phyloP scores from a whole-genome alignment of 1,139 yeast species.

The Lodderomyces jiufengensis region DNA sequence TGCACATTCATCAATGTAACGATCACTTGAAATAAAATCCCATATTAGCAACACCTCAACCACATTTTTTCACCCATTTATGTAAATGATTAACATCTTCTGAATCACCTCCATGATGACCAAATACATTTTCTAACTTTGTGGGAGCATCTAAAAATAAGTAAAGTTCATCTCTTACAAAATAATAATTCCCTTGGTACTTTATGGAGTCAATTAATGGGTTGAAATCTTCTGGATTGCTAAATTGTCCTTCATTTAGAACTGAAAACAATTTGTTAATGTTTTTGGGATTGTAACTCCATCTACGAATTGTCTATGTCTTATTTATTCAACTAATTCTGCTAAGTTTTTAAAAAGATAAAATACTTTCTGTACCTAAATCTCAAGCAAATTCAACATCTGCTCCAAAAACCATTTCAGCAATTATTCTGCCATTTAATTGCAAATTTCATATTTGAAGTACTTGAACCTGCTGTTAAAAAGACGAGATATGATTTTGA shows the following conservation, averaged over 20 bases:
- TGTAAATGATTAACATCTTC: slow-evolving; percentile 51
- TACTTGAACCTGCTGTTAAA: slow-evolving; percentile 97
- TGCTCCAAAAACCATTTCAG: no score
- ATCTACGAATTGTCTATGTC: slow-evolving; percentile 71
- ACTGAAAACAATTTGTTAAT: slow-evolving; percentile 62
- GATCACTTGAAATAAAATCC: slow-evolving; percentile 94
- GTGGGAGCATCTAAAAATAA: slow-evolving; percentile 83
- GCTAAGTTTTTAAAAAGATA: slow-evolving; percentile 88
- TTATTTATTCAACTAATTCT: slow-evolving; percentile 81
- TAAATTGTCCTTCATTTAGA: slow-evolving; percentile 69
- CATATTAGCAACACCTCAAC: slow-evolving; percentile 83
- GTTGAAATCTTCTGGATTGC: no score
- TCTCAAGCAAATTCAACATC: slow-evolving; percentile 94
- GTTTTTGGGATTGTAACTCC: no score
- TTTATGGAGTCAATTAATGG: slow-evolving; percentile 67
- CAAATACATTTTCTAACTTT: slow-evolving; percentile 70
- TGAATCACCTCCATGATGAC: slow-evolving; percentile 42
- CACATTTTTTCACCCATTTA: slow-evolving; percentile 73
- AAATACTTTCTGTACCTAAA: slow-evolving; percentile 86
- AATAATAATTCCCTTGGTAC: no score
- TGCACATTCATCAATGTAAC: slow-evolving; percentile 93
- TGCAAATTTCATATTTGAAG: slow-evolving; percentile 94
- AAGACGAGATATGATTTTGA: slow-evolving; percentile 95
- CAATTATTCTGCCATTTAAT: slow-evolving; percentile 89
- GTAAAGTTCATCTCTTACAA: slow-evolving; percentile 88